A percentile compares a stretch with the other conserved stretches of the same genome.
Evolutionary conservation across 352 stramenopile genomes (phyloP).

Genomic region (Peronospora belbahrii): DNA sequence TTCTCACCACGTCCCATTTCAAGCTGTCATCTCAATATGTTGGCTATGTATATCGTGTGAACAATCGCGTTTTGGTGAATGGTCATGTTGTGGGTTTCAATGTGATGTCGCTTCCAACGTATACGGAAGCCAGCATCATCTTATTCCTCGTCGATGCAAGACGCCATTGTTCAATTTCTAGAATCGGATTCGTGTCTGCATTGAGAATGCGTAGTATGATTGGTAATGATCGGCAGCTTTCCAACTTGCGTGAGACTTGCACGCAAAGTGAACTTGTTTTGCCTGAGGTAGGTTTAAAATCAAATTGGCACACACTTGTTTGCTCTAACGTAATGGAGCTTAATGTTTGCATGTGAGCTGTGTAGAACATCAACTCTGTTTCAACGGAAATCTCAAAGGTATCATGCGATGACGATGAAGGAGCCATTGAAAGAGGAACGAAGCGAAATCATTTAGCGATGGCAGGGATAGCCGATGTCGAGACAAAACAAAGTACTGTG

Average conservation of each 20-base stretch:
- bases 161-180: not conserved
- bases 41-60: too few species aligned
- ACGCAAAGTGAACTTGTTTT: slow-evolving; percentile 3
- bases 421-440: slow-evolving; percentile 2
- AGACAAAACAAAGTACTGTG: not conserved
- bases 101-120: not conserved
- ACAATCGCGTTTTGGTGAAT: not conserved
- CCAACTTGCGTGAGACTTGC: slow-evolving; percentile 8
- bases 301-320: not conserved
- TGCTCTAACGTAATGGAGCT: too few species aligned
- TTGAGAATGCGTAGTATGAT: slow-evolving; percentile 1
- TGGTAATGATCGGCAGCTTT: not conserved
- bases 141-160: not conserved
- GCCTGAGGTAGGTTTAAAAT: slow-evolving; percentile 3
- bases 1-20: too few species aligned
- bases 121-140: not conserved
- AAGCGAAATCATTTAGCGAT: slow-evolving; percentile 8
- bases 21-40: too few species aligned
- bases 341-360: not conserved
- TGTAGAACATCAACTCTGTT: slow-evolving; percentile 5
- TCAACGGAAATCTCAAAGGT: slow-evolving; percentile 2
- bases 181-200: not conserved
- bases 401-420: slow-evolving; percentile 6
- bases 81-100: not conserved
- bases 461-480: not conserved